These are phyloP conservation scores for Lagenidium sp. DNA, from an alignment of 352 stramenopile species.

Conservation along the genomic window DNA sequence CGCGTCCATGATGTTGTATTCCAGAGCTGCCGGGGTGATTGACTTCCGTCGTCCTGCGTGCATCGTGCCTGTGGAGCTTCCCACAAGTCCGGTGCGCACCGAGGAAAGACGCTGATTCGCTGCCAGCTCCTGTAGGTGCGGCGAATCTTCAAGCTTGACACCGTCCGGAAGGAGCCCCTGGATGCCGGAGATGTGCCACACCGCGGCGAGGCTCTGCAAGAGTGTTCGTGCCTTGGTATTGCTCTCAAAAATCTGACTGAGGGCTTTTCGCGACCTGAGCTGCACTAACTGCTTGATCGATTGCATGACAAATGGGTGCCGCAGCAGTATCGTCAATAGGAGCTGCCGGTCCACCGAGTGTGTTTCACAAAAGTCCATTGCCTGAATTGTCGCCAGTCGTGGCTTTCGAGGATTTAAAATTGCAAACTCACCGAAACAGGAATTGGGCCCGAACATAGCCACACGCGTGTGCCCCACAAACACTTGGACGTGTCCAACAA, in stretches of 20 bases:
- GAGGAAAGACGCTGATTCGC: background rate
- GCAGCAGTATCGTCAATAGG: conserved; percentile 35
- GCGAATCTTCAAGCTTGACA: conserved; percentile 18
- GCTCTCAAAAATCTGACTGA: conserved; percentile 44
- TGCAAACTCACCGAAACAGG: conserved; percentile 76
- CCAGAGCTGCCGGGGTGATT: background rate
- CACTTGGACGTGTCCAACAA: conserved; percentile 65
- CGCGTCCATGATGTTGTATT: background rate
- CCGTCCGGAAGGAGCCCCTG: conserved; percentile 29
- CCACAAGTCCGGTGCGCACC: background rate
- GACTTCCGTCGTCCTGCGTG: too few species aligned
- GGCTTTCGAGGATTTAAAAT: conserved; percentile 65
- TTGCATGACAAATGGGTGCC: conserved; percentile 47
- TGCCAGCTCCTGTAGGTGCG: conserved; percentile 35
- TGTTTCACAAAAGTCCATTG: conserved; percentile 72
- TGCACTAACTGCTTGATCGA: conserved; percentile 44
- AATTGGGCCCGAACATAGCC: conserved; percentile 51
- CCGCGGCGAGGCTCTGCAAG: conserved; percentile 46
- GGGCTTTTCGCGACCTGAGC: conserved; percentile 43
- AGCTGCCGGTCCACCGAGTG: conserved; percentile 45
- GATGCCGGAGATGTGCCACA: conserved; percentile 52
- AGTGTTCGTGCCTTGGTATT: conserved; percentile 46
- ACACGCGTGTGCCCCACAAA: conserved; percentile 54
- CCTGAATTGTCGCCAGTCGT: conserved; percentile 64
- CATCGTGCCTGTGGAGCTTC: background rate